phyloP scores from a whole-genome alignment of 2,329 filamentous ascomycete species.

The Penicillium sp. region DNA sequence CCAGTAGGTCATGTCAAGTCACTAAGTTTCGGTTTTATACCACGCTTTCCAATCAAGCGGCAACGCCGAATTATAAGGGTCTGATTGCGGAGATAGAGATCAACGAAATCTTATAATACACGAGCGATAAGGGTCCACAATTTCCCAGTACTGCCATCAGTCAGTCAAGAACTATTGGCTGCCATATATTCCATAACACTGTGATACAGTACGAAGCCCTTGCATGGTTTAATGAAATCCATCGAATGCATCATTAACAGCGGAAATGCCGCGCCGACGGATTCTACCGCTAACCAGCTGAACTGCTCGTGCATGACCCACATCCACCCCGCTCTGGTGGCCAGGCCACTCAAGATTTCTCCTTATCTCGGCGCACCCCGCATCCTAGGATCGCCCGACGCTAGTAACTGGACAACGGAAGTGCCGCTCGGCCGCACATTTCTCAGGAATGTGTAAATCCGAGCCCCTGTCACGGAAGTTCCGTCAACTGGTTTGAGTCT shows the following conservation, averaged over 20 bases:
- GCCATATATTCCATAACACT: not conserved
- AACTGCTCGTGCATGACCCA: not conserved
- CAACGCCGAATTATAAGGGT: not conserved
- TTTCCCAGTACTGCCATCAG: not conserved
- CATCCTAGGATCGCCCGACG: too few relatives aligned
- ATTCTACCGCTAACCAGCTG: not conserved
- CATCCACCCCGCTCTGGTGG: not conserved
- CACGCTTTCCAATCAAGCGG: not conserved
- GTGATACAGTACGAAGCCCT: not conserved
- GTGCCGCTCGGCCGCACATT: not conserved
- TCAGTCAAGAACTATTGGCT: not conserved
- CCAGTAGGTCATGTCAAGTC: too few relatives aligned
- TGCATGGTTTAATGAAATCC: not conserved
- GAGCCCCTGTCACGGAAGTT: not conserved
- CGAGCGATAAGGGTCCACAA: not conserved
- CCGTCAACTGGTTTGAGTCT: not conserved
- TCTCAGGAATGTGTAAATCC: not conserved
- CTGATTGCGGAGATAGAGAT: not conserved
- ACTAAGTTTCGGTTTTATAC: not conserved
- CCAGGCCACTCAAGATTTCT: not conserved
- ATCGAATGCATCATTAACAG: not conserved
- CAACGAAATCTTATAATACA: not conserved
- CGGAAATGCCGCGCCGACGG: not conserved
- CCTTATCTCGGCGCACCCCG: too few relatives aligned
- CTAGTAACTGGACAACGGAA: not conserved